Evolutionary conservation across 1,139 yeast species (phyloP), one percentile per base, ranked within the genome.

Genomic region (Kodamaea derodonti): DNA sequence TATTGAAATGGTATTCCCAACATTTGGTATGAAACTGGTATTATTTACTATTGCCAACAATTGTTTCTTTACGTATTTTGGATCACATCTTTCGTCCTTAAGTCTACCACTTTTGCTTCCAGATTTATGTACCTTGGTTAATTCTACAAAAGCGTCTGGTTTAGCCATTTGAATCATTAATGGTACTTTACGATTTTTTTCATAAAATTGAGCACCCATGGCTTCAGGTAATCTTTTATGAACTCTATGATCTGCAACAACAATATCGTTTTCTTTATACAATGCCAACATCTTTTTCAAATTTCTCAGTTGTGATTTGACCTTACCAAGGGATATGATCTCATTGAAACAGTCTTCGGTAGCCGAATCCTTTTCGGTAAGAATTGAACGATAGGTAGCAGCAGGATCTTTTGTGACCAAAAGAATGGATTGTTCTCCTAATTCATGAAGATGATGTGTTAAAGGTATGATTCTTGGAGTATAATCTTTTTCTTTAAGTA

Each of bases 351-450:
- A 54, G 38, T 80, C 83, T 40, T 78, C 78, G 0, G 85, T 77
- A 0, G 75, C 69, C 1, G 76, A 60, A 26, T 69, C 76, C 39
- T 72, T 69, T 33, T 58, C 61, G 8, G 68, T 60, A 12, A 80
- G 58, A 3, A 60, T 63, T 8, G 62, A 62, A 30, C 80, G 66
- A 47, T 77, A 82, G 2, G 69, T 62, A 1, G 71, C 65, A 2
- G 81, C 71, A 1, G 88, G 87, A 49, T 82, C 88, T 45, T 80
- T 82, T 5, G 88, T 79, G 11, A 84, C 69, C 23, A 84, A 60
- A 7, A 83, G 54, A 4, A 83, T 71, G 22, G 78, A 63, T 37
- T 72, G 62, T 22, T 68, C 70, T 16, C 65, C 70, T 3, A 71
- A 53, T 38, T 64, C 68, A 43, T 66, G 74, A 37, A 75, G 56